A percentile compares a stretch with the other conserved stretches of the same genome.
Conservation (phyloP, 768 basidiomycete species). For the Mycena alexandri region DNA sequence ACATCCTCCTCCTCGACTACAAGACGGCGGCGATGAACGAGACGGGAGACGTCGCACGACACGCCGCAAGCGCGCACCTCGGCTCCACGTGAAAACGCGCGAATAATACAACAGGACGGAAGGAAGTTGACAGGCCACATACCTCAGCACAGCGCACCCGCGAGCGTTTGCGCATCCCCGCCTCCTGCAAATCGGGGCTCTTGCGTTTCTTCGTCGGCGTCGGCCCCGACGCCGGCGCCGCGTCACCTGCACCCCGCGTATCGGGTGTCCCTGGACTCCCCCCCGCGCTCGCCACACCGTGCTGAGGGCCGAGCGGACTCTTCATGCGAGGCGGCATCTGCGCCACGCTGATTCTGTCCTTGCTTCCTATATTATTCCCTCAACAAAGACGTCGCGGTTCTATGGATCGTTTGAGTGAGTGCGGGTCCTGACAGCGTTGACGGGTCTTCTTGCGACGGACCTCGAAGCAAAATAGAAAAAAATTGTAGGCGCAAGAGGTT, state of each 20-base stretch:
- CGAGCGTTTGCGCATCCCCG: conserved; percentile 9
- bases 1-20: too few relatives aligned
- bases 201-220: conserved; percentile 24
- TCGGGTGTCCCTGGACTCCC: too few relatives aligned
- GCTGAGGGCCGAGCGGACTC: neutral
- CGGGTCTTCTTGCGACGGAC: neutral
- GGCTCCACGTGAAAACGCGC: neutral
- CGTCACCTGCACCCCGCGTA: neutral
- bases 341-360: neutral
- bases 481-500: too few relatives aligned
- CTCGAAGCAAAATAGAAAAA: too few relatives aligned
- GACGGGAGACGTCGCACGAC: neutral
- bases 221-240: neutral
- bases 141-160: conserved; percentile 34
- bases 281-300: too few relatives aligned
- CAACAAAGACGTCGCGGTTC: too few relatives aligned
- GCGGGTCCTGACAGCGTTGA: too few relatives aligned
- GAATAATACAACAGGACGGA: neutral
- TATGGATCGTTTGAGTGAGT: too few relatives aligned
- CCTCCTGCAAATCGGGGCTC: conserved; percentile 25
- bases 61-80: neutral
- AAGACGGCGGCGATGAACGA: too few relatives aligned
- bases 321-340: conserved; percentile 3
- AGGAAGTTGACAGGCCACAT: neutral
- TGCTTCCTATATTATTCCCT: neutral